Evolutionary conservation across 1,139 yeast genomes (phyloP).

Genomic region (Nakaseomyces glabratus): DNA sequence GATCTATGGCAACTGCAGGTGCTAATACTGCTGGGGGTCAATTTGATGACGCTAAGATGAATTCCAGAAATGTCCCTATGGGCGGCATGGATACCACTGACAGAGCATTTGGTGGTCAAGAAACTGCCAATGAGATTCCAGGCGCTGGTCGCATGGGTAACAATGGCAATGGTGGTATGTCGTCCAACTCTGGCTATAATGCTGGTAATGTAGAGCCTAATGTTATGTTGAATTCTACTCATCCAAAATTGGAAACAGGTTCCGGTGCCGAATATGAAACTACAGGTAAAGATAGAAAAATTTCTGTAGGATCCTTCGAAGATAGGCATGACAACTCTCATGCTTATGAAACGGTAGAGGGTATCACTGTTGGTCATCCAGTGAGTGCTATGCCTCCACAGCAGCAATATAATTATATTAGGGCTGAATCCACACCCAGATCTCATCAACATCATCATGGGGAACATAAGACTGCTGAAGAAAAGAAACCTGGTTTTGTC

Average conservation of each 20-base stretch:
- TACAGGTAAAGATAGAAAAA: constrained; percentile 4
- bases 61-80: constrained; percentile 11
- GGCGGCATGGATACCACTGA: constrained; percentile 10
- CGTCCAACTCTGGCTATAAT: no score
- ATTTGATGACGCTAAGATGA: constrained; percentile 14
- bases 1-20: constrained; percentile 5
- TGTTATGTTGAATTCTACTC: constrained; percentile 1
- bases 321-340: constrained; percentile 2
- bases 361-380: neutral
- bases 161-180: constrained; percentile 7
- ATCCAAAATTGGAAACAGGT: neutral
- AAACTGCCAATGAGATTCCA: constrained; percentile 12
- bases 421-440: constrained; percentile 8
- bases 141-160: constrained; percentile 13
- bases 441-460: constrained; percentile 6
- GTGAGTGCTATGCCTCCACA: neutral
- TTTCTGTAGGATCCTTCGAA: constrained; percentile 7
- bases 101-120: constrained; percentile 10
- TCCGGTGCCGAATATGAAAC: neutral
- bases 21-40: neutral
- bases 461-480: neutral
- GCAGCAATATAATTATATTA: constrained; percentile 3
- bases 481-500: constrained; percentile 1
- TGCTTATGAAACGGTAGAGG: neutral
- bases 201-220: no score